A percentile compares a stretch with the other conserved stretches of the same genome.
These are phyloP conservation scores for Nakazawaea sp. DNA, from an alignment of 805 yeast genomes.

Conservation along the genomic window DNA sequence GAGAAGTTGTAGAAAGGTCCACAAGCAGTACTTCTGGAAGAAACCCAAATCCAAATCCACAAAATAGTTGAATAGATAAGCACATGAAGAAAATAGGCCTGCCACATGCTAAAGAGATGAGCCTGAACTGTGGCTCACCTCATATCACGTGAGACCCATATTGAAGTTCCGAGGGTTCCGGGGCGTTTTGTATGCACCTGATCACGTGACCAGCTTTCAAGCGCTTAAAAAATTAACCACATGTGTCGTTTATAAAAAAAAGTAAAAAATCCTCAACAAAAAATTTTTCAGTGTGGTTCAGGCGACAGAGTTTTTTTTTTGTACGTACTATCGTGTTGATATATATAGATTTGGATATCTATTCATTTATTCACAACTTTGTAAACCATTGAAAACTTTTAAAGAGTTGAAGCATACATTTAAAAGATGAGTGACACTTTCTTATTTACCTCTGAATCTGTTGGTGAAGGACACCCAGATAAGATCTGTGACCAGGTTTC, in stretches of 20 bases:
- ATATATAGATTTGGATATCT: background rate
- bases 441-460: conserved; percentile 80
- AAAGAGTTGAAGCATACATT: too few relatives aligned
- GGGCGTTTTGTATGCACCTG: too few relatives aligned
- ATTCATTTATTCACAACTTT: background rate
- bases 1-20: conserved; percentile 87
- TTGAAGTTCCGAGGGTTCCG: too few relatives aligned
- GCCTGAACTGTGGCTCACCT: too few relatives aligned
- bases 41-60: conserved; percentile 37
- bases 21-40: conserved; percentile 81
- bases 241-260: too few relatives aligned
- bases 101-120: too few relatives aligned
- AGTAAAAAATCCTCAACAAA: conserved; percentile 3
- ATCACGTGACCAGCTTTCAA: too few relatives aligned
- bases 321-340: conserved; percentile 3
- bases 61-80: background rate
- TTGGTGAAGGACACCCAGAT: conserved; percentile 94
- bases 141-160: too few relatives aligned
- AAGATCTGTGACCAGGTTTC: conserved; percentile 98
- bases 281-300: conserved; percentile 9
- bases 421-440: conserved; percentile 37
- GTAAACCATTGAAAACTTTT: too few relatives aligned
- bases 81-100: background rate
- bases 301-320: too few relatives aligned
- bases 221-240: too few relatives aligned